These are phyloP conservation scores for Chlamydomonas applanata DNA, from an alignment of 139 green algal species.

Conservation along the genomic window DNA sequence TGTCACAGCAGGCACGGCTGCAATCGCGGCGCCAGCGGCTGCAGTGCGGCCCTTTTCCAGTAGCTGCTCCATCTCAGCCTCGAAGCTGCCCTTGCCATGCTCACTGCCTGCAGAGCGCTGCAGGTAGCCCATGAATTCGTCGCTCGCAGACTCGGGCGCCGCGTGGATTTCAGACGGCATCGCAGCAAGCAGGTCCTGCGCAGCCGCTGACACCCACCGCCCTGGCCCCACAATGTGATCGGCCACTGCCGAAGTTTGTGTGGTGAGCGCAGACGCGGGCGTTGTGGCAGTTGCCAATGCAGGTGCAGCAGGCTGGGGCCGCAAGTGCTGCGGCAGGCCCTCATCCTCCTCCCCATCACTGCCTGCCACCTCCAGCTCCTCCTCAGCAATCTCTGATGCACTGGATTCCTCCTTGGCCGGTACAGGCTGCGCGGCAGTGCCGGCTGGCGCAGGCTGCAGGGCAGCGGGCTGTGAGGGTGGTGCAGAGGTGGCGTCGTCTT, in stretches of 20 bases:
- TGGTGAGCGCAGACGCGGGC: background rate
- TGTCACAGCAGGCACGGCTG: too few species aligned
- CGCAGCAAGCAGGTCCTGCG: too few species aligned
- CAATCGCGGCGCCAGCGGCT: too few species aligned
- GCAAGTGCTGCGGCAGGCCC: background rate
- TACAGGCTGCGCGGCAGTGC: too few species aligned
- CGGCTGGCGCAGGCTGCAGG: too few species aligned
- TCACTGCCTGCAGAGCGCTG: background rate
- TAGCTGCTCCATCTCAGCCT: conserved; percentile 34
- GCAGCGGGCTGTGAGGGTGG: too few species aligned
- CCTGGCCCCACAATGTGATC: background rate
- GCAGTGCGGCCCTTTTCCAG: conserved; percentile 1
- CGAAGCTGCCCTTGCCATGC: conserved; percentile 19
- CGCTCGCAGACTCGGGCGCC: too few species aligned
- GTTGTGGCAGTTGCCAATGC: background rate
- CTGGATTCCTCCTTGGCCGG: too few species aligned
- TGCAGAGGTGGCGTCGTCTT: too few species aligned
- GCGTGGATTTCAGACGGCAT: too few species aligned
- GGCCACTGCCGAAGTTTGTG: background rate
- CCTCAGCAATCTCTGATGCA: background rate
- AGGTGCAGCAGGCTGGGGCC: background rate
- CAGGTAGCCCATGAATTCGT: too few species aligned
- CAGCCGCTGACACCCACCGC: too few species aligned
- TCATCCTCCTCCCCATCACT: background rate
- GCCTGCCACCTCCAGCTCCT: conserved; percentile 1